phyloP scores from a whole-genome alignment of 257 asterid genomes.

The Osmanthus fragrans region DNA sequence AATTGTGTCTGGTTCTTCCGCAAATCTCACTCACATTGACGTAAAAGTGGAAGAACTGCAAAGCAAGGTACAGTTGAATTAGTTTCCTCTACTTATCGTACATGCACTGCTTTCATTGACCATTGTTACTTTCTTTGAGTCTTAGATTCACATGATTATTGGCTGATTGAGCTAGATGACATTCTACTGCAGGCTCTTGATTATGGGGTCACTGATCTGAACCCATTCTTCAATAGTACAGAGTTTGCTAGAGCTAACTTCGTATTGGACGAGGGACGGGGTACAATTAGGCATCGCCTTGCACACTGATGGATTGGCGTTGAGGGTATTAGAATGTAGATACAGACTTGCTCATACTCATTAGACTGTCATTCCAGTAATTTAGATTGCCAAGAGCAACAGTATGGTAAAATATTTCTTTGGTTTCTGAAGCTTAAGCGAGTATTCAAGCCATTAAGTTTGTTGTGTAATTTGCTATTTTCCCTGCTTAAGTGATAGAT shows the following conservation, averaged over 20 bases:
- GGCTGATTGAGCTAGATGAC: slow-evolving; percentile 5
- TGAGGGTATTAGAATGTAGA: neutral
- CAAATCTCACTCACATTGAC: slow-evolving; percentile 55
- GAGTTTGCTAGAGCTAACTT: neutral
- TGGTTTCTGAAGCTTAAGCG: neutral
- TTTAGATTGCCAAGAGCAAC: neutral
- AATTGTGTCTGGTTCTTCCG: slow-evolving; percentile 52
- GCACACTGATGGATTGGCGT: neutral
- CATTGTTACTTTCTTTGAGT: neutral
- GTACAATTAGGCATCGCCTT: neutral
- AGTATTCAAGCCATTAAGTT: neutral
- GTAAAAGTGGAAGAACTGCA: slow-evolving; percentile 83
- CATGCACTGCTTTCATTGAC: neutral
- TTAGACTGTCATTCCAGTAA: too few species aligned
- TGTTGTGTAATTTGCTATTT: neutral
- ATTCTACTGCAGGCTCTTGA: slow-evolving; percentile 66
- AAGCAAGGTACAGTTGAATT: slow-evolving; percentile 60
- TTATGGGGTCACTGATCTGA: slow-evolving; percentile 74
- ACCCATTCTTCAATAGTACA: slow-evolving; percentile 65
- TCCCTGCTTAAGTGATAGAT: neutral
- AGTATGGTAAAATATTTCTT: neutral
- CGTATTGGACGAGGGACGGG: neutral
- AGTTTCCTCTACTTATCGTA: neutral
- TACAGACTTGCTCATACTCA: too few species aligned
- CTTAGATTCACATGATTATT: neutral